Conservation (phyloP, 352 stramenopile species). For the Pythium scleroteichum region DNA sequence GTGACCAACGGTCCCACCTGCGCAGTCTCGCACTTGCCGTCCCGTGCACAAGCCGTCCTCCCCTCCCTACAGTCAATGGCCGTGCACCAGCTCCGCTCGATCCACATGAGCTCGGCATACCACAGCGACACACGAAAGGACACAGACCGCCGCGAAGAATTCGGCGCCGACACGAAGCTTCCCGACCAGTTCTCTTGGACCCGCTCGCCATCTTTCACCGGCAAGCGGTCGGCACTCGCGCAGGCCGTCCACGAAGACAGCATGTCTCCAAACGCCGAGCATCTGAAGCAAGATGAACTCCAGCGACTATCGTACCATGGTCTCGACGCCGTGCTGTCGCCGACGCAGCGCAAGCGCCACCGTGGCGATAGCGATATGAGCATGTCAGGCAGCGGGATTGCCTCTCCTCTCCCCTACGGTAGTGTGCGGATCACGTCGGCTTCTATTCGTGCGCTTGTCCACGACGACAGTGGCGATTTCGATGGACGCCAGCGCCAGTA, state of each 20-base stretch:
- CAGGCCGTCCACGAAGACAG: conserved; percentile 6
- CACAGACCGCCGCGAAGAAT: neutral
- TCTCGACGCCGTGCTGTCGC: conserved; percentile 16
- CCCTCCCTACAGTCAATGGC: conserved; percentile 17
- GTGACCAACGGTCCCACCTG: conserved; percentile 14
- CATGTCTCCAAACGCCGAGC: neutral
- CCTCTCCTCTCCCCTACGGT: conserved; percentile 7
- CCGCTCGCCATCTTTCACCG: conserved; percentile 9
- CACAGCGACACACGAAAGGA: conserved; percentile 7
- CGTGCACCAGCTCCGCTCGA: conserved; percentile 18
- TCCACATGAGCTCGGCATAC: conserved; percentile 23
- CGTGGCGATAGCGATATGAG: conserved; percentile 23
- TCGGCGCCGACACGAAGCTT: neutral
- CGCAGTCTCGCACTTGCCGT: conserved; percentile 16
- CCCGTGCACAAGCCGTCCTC: conserved; percentile 5
- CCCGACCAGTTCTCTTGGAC: conserved; percentile 3
- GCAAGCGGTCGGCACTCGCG: conserved; percentile 14
- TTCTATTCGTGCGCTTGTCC: conserved; percentile 17
- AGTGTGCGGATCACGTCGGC: conserved; percentile 20
- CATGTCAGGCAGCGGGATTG: conserved; percentile 1
- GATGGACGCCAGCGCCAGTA: conserved; percentile 1
- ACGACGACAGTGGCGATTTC: conserved; percentile 4
- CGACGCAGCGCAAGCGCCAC: conserved; percentile 17
- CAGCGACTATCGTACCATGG: conserved; percentile 6
- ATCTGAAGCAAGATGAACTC: neutral